Conservation (phyloP, 192 early-diverging fungal genomes). For the Gamsiella multidivaricata region DNA sequence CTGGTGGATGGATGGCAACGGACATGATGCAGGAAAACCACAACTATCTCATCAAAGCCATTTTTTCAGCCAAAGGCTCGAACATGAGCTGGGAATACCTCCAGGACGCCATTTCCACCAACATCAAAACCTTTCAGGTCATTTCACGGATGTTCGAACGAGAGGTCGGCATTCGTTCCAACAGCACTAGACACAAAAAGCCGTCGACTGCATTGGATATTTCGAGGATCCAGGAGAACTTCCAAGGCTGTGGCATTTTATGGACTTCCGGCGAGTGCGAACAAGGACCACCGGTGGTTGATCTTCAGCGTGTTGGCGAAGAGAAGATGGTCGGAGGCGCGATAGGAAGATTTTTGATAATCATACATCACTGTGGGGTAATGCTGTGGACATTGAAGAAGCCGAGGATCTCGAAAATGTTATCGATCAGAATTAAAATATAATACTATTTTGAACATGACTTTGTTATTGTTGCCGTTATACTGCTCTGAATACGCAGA, state of each 20-base stretch:
- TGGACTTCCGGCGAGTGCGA: not conserved
- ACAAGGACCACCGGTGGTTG: constrained; percentile 4
- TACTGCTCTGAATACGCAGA: not conserved
- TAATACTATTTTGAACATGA: too few species aligned
- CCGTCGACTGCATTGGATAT: not conserved
- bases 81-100: constrained; percentile 37
- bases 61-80: constrained; percentile 25
- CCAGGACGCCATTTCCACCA: constrained; percentile 16
- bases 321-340: constrained; percentile 16
- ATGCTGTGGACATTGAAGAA: constrained; percentile 19
- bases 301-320: constrained; percentile 13
- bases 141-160: constrained; percentile 27
- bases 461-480: not conserved
- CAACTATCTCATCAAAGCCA: constrained; percentile 29
- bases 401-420: constrained; percentile 2
- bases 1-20: constrained; percentile 22
- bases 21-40: constrained; percentile 30
- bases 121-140: constrained; percentile 22
- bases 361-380: not conserved
- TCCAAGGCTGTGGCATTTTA: constrained; percentile 6
- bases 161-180: constrained; percentile 5
- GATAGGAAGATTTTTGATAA: constrained; percentile 1
- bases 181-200: constrained; percentile 10
- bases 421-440: not conserved
- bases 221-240: not conserved